Evolutionary conservation across 371 early-diverging fungal genomes (phyloP).

Genomic region (Mucor piriformis): DNA sequence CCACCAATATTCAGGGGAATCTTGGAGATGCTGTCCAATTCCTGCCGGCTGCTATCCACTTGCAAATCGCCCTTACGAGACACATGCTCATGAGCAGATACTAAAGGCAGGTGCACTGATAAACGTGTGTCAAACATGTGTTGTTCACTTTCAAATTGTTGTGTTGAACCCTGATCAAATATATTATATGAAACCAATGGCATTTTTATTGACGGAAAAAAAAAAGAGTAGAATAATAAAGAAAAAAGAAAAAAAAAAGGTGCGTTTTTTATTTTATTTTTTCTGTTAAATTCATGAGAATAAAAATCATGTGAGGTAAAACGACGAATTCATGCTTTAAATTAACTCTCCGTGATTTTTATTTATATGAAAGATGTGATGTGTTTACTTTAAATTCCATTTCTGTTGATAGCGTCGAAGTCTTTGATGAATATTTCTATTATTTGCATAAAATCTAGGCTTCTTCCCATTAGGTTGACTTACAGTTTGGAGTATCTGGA

Average conservation of each 20-base stretch:
- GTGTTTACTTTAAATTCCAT: conserved; percentile 8
- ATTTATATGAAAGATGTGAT: too few relatives aligned
- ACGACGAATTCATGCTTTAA: not conserved
- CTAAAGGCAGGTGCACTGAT: not conserved
- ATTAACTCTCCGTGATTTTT: too few relatives aligned
- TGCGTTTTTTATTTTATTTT: not conserved
- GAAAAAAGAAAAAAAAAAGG: too few relatives aligned
- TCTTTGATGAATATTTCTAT: conserved; percentile 14
- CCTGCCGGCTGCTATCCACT: not conserved
- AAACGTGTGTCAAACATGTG: not conserved
- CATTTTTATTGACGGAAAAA: too few relatives aligned
- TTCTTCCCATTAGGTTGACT: not conserved
- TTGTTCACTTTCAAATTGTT: not conserved
- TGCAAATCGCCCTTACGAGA: not conserved
- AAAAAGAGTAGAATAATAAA: too few relatives aligned
- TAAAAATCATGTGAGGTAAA: too few relatives aligned
- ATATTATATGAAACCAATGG: not conserved
- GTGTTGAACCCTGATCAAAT: conserved; percentile 1
- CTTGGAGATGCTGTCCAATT: conserved; percentile 17
- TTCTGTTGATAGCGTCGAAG: conserved; percentile 16
- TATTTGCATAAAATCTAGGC: conserved; percentile 12
- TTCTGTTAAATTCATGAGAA: not conserved
- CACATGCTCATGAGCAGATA: not conserved
- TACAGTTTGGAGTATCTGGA: conserved; percentile 13
- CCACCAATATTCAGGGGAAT: conserved; percentile 7